Percentiles rank a stretch among this genome's conserved stretches.
These are phyloP conservation scores for Podospora comata DNA, from an alignment of 495 filamentous ascomycete genomes.

Conservation along the genomic window DNA sequence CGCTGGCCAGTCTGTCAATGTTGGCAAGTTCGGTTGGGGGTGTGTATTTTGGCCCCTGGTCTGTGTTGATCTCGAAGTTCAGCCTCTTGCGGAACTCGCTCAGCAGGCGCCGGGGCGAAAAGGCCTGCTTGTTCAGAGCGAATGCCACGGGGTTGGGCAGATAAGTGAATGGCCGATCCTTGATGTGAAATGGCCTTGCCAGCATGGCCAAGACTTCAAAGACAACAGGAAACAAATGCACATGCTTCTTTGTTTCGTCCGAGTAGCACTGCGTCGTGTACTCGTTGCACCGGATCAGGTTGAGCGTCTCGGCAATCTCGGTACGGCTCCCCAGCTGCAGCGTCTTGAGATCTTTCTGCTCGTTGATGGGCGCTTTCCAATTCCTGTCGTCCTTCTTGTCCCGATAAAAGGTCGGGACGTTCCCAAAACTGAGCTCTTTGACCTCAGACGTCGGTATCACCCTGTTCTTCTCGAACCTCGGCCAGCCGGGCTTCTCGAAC, in stretches of 20 bases:
- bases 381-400: conserved; percentile 26
- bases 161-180: conserved; percentile 36
- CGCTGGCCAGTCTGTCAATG: conserved; percentile 6
- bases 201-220: conserved; percentile 48
- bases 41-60: neutral
- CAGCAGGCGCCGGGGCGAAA: conserved; percentile 29
- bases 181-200: conserved; percentile 34
- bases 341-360: conserved; percentile 24
- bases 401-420: conserved; percentile 40
- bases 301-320: conserved; percentile 40
- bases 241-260: conserved; percentile 27
- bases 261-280: conserved; percentile 33
- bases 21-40: conserved; percentile 6
- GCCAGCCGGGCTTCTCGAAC: conserved; percentile 37
- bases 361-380: conserved; percentile 23
- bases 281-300: conserved; percentile 37
- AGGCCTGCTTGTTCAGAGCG: conserved; percentile 34
- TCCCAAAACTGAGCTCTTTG: conserved; percentile 44
- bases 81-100: conserved; percentile 23
- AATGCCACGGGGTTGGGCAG: conserved; percentile 44
- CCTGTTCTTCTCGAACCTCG: conserved; percentile 35
- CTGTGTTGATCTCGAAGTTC: conserved; percentile 1
- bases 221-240: conserved; percentile 43
- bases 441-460: conserved; percentile 39
- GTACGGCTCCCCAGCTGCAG: conserved; percentile 34